Conservation (phyloP, 2,329 filamentous ascomycete genomes). For the Scedosporium aurantiacum region DNA sequence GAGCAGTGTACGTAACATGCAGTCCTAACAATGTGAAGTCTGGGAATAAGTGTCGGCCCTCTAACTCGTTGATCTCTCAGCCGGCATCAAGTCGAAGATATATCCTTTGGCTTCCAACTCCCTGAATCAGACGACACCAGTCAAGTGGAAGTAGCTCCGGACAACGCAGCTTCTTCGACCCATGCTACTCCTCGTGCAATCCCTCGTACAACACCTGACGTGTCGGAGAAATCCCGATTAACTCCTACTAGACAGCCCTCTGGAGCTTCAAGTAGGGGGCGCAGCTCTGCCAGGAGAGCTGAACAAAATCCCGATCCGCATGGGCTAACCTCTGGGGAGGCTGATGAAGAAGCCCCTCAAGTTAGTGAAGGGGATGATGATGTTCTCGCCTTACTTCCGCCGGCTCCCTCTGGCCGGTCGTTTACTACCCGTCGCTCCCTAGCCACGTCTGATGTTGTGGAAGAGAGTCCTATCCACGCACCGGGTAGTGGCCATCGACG, state of each 20-base stretch:
- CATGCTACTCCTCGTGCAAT: background rate
- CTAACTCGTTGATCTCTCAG: constrained; percentile 18
- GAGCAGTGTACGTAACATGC: constrained; percentile 41
- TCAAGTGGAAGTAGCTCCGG: background rate
- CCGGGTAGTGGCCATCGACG: constrained; percentile 44
- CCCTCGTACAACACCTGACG: too few species aligned
- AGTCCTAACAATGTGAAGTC: constrained; percentile 2
- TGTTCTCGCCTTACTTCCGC: constrained; percentile 7
- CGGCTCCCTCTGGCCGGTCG: constrained; percentile 7
- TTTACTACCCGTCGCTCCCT: constrained; percentile 4
- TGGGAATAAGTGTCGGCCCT: background rate
- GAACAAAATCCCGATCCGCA: constrained; percentile 3
- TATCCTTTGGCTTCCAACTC: constrained; percentile 34
- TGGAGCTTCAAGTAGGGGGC: background rate
- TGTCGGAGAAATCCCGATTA: background rate
- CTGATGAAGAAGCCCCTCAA: background rate
- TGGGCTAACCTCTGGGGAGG: background rate
- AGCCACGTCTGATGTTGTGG: constrained; percentile 12
- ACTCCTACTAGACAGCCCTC: background rate
- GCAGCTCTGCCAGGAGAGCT: background rate
- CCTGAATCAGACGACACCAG: background rate
- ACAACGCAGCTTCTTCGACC: background rate
- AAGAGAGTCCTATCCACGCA: constrained; percentile 42
- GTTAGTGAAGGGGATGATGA: background rate
- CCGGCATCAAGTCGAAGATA: constrained; percentile 46